Evolutionary conservation across 169 alveolate species (phyloP), one percentile per base, ranked within the genome.

Genomic region (Cystoisospora suis): DNA sequence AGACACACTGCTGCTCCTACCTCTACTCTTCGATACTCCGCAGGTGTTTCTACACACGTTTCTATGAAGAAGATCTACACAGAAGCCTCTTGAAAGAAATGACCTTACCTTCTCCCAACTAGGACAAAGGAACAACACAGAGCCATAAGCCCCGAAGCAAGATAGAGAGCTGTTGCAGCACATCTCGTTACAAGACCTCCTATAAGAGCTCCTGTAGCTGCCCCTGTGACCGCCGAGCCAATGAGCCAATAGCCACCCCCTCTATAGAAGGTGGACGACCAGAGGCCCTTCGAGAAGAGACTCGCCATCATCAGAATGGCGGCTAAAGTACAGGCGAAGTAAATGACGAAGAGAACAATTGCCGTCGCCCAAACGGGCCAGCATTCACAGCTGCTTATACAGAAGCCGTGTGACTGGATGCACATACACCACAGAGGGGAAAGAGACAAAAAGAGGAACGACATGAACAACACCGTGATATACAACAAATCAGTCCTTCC

Each of bases 241-340:
- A 77, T 59, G 27, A 93, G 90, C 95, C 95, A 93, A 75, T 86
- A 90, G 46, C 95, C 95, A 44, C 95, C 95, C 49, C 95, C 95
- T 44, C 86, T 91, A 87, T 87, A 88, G 47, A 93, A 93, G 61
- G 88, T 90, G 27, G 81, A 45, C 9, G 95, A 93, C 49, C 81
- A 70, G 46, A 93, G 85, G 34, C 95, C 95, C 40, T 58, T 29
- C 12, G 89, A 81, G 29, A 81, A 81, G 47, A 81, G 77, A 15
- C 75, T 15, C 3, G 89, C 89, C 65, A 40, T 53, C 72, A 81
- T 47, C 42, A 56, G 49, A 5, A 81, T 56, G n/a, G 89, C 89
- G 23, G 23, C 46, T 32, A 81, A 40, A 6, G 89, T 81, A 29
- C 79, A 75, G 2, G 75, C 36, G n/a, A 29, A 27, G 77, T 81